Evolutionary conservation across 352 stramenopile genomes (phyloP).

Genomic region (Phytophthora tubulina): DNA sequence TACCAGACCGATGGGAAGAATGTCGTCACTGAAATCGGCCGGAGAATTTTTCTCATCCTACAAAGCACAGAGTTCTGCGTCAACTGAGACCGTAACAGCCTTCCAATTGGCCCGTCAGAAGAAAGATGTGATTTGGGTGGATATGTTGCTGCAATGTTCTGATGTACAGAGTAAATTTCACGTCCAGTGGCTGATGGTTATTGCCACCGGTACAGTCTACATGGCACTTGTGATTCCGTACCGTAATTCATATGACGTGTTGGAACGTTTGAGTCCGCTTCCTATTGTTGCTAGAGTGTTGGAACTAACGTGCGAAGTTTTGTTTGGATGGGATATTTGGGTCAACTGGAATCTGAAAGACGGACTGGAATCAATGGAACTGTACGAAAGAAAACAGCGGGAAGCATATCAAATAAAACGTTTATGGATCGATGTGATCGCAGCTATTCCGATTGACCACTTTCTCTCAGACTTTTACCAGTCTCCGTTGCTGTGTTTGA

Average conservation of each 20-base stretch:
- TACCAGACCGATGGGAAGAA: conserved; percentile 4
- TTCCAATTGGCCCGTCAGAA: conserved; percentile 17
- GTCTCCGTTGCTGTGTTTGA: conserved; percentile 48
- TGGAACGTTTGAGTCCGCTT: conserved; percentile 33
- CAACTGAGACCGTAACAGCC: conserved; percentile 9
- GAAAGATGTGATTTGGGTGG: conserved; percentile 54
- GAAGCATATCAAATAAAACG: conserved; percentile 46
- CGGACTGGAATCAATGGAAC: conserved; percentile 51
- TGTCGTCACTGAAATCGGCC: conserved; percentile 11
- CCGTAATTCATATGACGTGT: conserved; percentile 50
- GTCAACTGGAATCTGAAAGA: conserved; percentile 67
- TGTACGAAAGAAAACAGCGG: conserved; percentile 57
- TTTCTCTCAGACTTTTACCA: conserved; percentile 55
- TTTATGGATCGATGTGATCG: conserved; percentile 51
- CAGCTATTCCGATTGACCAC: conserved; percentile 64
- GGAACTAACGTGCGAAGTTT: conserved; percentile 52
- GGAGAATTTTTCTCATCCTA: conserved; percentile 41
- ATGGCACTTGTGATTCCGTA: conserved; percentile 58
- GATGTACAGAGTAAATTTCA: conserved; percentile 56
- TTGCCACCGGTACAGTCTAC: conserved; percentile 44
- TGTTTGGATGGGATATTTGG: conserved; percentile 68
- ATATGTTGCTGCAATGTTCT: conserved; percentile 51
- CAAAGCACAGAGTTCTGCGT: conserved; percentile 34
- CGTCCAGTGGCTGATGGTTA: conserved; percentile 49
- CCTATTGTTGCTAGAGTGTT: conserved; percentile 35